Conservation (phyloP, 345 rosid genomes). For the Ceriops decandra region DNA sequence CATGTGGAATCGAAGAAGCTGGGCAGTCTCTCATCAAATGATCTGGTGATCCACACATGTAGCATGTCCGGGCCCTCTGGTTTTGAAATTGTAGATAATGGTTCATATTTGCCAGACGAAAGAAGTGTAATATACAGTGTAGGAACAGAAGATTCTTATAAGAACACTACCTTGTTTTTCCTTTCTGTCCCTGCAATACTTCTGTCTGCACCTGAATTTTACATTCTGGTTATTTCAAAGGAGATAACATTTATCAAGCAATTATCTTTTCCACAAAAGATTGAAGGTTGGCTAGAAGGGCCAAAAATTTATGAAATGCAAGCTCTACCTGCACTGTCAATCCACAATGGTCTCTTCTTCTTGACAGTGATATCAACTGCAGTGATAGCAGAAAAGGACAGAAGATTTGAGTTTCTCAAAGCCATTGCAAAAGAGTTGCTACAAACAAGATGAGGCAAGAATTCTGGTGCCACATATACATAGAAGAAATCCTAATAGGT, state of each 20-base stretch:
- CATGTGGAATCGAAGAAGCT: slow-evolving; percentile 24
- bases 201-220: slow-evolving; percentile 27
- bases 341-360: slow-evolving; percentile 22
- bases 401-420: background rate
- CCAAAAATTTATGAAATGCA: background rate
- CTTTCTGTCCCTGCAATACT: slow-evolving; percentile 30
- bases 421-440: background rate
- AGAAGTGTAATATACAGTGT: background rate
- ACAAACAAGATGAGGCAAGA: too few relatives aligned
- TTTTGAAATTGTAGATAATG: slow-evolving; percentile 14
- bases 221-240: slow-evolving; percentile 2
- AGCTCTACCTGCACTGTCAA: slow-evolving; percentile 32
- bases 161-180: slow-evolving; percentile 36
- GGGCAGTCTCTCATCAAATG: slow-evolving; percentile 52
- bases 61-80: slow-evolving; percentile 44
- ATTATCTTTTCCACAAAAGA: background rate
- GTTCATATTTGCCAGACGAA: background rate
- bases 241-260: background rate
- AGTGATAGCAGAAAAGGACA: slow-evolving; percentile 12
- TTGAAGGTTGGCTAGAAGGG: background rate
- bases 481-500: too few relatives aligned
- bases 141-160: background rate
- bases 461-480: too few relatives aligned
- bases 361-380: slow-evolving; percentile 30
- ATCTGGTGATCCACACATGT: slow-evolving; percentile 47